Evolutionary conservation across 306 rosid species (phyloP).

Genomic region (Cucurbita moschata): DNA sequence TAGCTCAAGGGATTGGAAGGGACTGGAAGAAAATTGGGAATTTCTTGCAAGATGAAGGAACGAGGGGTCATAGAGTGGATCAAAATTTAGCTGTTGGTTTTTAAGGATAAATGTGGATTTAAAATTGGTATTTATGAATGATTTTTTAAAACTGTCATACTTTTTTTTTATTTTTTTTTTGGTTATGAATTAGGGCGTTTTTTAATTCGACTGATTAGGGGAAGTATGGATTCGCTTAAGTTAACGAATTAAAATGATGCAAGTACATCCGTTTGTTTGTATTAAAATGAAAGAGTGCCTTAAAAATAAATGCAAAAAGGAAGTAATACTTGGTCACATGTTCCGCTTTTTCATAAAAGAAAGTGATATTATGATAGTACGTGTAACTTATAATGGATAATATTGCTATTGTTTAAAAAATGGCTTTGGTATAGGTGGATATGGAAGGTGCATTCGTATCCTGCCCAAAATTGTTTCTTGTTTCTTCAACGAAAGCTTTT

Average conservation of each 20-base stretch:
- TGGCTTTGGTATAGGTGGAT: not conserved
- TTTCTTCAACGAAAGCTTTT: not conserved
- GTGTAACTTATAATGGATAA: not conserved
- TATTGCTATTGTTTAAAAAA: not conserved
- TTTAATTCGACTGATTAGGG: not conserved
- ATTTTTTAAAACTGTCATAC: not conserved
- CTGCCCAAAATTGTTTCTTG: not conserved
- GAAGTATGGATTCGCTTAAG: not conserved
- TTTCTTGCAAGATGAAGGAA: not conserved
- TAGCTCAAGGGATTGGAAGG: not conserved
- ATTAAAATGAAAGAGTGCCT: not conserved
- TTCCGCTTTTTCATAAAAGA: not conserved
- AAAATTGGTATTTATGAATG: not conserved
- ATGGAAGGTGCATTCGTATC: not conserved
- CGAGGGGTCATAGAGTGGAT: not conserved
- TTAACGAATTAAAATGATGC: not conserved
- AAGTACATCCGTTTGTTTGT: not conserved
- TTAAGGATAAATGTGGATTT: not conserved
- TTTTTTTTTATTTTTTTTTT: not conserved
- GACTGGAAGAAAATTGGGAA: not conserved
- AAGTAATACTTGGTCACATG: not conserved
- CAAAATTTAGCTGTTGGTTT: not conserved
- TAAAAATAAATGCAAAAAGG: not conserved
- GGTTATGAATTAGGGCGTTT: not conserved
- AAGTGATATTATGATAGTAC: not conserved